phyloP scores from a whole-genome alignment of 2,329 filamentous ascomycete species.

The Cladosporium sp. region DNA sequence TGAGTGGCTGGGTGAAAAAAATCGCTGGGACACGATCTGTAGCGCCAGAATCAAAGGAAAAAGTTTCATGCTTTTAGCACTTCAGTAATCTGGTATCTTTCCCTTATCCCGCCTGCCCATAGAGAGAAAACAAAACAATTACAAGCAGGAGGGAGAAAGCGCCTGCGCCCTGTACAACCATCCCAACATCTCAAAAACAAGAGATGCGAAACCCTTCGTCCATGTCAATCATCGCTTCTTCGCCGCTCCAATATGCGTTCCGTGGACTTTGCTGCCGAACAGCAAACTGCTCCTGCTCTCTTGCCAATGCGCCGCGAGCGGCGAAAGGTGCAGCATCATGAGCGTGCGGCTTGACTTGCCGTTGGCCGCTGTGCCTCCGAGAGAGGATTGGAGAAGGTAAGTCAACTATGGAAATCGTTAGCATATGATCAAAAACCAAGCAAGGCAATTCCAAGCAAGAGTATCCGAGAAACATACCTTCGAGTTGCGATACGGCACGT shows the following conservation, averaged over 20 bases:
- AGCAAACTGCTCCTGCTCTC: constrained; percentile 94
- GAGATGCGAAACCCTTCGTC: not conserved
- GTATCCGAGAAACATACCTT: constrained; percentile 60
- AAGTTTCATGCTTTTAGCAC: not conserved
- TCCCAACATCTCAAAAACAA: not conserved
- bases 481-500: constrained; percentile 93
- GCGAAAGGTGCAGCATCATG: constrained; percentile 99
- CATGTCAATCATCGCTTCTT: constrained; percentile 48
- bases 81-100: constrained; percentile 1
- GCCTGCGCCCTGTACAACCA: not conserved
- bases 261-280: constrained; percentile 90
- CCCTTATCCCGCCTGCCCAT: not conserved
- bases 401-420: constrained; percentile 62
- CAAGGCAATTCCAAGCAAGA: no score
- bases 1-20: not conserved
- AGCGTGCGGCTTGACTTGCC: constrained; percentile 74
- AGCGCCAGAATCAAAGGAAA: not conserved
- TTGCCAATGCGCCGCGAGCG: constrained; percentile 82
- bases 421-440: not conserved
- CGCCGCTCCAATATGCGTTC: constrained; percentile 88
- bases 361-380: constrained; percentile 72
- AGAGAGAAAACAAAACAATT: not conserved
- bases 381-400: constrained; percentile 88
- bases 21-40: not conserved
- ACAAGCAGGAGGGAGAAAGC: not conserved